These are phyloP conservation scores for Hygrocybe coccinea DNA, from an alignment of 768 basidiomycete genomes.

Conservation along the genomic window DNA sequence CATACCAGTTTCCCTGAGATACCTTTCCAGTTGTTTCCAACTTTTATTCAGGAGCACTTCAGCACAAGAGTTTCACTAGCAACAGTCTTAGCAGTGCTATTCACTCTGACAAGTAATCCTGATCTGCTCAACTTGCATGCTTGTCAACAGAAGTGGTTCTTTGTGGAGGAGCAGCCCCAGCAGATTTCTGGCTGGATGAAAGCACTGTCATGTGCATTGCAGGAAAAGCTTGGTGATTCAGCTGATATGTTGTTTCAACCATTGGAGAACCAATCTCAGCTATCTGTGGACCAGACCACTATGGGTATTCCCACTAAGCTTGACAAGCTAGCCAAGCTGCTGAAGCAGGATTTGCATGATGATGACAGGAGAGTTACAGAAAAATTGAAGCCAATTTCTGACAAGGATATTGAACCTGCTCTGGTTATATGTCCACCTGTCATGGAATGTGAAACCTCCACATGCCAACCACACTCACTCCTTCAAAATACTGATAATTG, in stretches of 20 bases:
- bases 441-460: no score
- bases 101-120: slow-evolving; percentile 2
- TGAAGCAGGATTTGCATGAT: no score
- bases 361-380: no score
- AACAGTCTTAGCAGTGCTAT: not conserved
- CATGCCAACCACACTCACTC: no score
- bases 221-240: not conserved
- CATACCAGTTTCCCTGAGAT: not conserved
- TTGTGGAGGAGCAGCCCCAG: not conserved
- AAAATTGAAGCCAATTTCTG: no score
- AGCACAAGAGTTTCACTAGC: not conserved
- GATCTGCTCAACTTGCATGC: slow-evolving; percentile 6
- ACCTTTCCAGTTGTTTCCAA: not conserved
- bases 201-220: not conserved
- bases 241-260: not conserved
- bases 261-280: not conserved
- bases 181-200: not conserved
- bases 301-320: no score
- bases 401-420: no score
- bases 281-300: not conserved
- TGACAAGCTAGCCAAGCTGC: no score
- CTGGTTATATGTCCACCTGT: no score
- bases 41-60: not conserved
- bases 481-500: no score
- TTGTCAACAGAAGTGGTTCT: not conserved